Conservation (phyloP, 164 flowering plant genomes). For the Cinnamomum micranthum region DNA sequence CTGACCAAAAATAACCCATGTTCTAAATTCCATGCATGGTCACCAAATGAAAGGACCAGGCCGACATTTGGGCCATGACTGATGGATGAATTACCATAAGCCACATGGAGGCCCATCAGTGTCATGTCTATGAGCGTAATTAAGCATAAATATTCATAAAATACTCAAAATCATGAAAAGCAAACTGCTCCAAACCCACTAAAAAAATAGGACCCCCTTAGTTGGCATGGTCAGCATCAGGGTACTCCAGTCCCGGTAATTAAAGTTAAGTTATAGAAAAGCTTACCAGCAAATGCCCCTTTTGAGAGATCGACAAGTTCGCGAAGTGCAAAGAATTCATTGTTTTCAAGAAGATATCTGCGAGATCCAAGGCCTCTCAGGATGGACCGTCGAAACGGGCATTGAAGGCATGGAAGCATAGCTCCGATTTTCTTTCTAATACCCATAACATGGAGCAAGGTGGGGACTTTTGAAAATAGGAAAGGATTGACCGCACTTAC, state of each 20-base stretch:
- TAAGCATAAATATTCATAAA: not conserved
- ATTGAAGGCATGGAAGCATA: constrained; percentile 77
- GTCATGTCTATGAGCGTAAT: not conserved
- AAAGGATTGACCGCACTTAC: constrained; percentile 93
- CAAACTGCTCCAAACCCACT: not conserved
- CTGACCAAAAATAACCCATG: too few relatives aligned
- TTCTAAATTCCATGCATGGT: too few relatives aligned
- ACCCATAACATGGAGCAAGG: constrained; percentile 71
- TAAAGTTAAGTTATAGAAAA: not conserved
- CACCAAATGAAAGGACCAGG: too few relatives aligned
- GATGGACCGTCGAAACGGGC: constrained; percentile 81
- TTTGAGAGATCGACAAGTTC: constrained; percentile 94
- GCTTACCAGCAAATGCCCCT: constrained; percentile 89
- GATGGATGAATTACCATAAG: not conserved
- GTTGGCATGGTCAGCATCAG: not conserved
- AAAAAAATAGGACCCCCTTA: not conserved
- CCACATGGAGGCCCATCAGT: too few relatives aligned
- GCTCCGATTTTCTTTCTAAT: constrained; percentile 68
- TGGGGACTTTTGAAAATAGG: constrained; percentile 77
- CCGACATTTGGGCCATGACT: not conserved
- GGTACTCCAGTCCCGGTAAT: not conserved
- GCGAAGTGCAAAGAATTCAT: constrained; percentile 87
- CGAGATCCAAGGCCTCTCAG: constrained; percentile 73
- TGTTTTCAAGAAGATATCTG: constrained; percentile 86
- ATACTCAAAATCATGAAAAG: not conserved